Evolutionary conservation across 805 yeast genomes (phyloP).

Genomic region (Blastobotrys peoriensis): DNA sequence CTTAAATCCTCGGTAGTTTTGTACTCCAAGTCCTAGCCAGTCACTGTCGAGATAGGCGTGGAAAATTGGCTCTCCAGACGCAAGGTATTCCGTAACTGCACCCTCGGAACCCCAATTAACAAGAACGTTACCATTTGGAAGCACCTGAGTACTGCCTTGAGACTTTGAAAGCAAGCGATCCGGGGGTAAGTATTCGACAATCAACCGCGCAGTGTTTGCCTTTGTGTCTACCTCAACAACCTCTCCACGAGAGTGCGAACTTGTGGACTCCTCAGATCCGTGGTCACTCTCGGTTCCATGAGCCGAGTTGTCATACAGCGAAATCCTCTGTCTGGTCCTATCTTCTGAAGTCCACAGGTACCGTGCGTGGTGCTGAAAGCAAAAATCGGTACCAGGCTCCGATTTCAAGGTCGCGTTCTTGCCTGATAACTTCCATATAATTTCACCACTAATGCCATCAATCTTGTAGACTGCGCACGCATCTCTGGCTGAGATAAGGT

Average conservation of each 20-base stretch:
- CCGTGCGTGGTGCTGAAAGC: constrained; percentile 14
- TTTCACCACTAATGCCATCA: constrained; percentile 10
- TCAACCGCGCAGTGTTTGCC: constrained; percentile 5
- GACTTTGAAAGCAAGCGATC: constrained; percentile 9
- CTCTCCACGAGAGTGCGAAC: constrained; percentile 9
- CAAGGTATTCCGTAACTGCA: constrained; percentile 8
- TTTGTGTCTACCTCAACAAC: constrained; percentile 9
- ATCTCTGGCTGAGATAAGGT: constrained; percentile 12
- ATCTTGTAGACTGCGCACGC: constrained; percentile 12
- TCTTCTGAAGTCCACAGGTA: constrained; percentile 9
- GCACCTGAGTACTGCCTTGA: constrained; percentile 12
- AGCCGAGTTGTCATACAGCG: constrained; percentile 13
- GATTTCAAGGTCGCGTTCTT: constrained; percentile 8
- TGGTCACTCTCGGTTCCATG: constrained; percentile 11
- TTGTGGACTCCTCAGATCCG: constrained; percentile 4
- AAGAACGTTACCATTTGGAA: constrained; percentile 11
- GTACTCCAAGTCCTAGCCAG: constrained; percentile 8
- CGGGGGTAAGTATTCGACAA: constrained; percentile 8
- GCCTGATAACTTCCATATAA: constrained; percentile 12
- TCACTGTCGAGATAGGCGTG: constrained; percentile 11
- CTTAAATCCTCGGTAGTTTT: constrained; percentile 14
- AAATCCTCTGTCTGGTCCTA: constrained; percentile 6
- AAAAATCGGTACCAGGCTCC: constrained; percentile 8
- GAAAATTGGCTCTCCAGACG: constrained; percentile 11
- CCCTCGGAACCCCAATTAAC: constrained; percentile 15